Evolutionary conservation across 2,329 filamentous ascomycete species (phyloP).

Genomic region (Alternaria postmessia): DNA sequence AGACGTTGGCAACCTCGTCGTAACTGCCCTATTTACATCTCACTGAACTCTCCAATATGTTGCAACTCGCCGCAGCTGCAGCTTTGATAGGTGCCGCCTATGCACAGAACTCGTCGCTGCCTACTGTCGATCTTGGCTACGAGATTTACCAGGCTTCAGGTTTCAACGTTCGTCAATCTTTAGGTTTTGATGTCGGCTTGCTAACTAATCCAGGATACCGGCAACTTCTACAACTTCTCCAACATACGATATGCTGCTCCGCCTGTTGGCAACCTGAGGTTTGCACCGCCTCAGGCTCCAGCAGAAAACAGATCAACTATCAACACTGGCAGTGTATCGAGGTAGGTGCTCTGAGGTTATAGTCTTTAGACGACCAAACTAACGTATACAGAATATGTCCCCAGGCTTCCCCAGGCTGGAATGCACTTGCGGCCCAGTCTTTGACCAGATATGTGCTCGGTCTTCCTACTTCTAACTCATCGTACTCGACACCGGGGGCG

Average conservation of each 20-base stretch:
- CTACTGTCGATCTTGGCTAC: conserved; percentile 63
- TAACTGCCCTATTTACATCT: background rate
- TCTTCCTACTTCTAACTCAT: conserved; percentile 39
- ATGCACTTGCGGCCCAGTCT: conserved; percentile 42
- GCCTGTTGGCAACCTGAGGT: conserved; percentile 61
- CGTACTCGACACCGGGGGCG: conserved; percentile 34
- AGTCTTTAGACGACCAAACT: background rate
- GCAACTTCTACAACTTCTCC: conserved; percentile 62
- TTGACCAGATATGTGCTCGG: conserved; percentile 42
- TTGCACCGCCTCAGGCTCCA: conserved; percentile 57
- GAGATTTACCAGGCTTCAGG: conserved; percentile 58
- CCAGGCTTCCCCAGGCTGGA: conserved; percentile 56
- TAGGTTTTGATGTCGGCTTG: background rate
- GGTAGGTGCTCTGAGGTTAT: conserved; percentile 28
- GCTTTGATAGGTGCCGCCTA: conserved; percentile 33
- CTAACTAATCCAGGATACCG: conserved; percentile 41
- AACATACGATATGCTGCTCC: conserved; percentile 66
- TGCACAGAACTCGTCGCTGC: conserved; percentile 46
- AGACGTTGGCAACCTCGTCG: background rate
- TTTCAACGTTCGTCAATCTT: conserved; percentile 52
- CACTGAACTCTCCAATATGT: conserved; percentile 21
- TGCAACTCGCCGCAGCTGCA: conserved; percentile 29
- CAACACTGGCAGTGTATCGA: conserved; percentile 54
- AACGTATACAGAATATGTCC: conserved; percentile 41
- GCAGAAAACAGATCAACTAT: conserved; percentile 54